Evolutionary conservation across 257 asterid genomes (phyloP), one percentile per base, ranked within the genome.

Genomic region (Salvia miltiorrhiza): DNA sequence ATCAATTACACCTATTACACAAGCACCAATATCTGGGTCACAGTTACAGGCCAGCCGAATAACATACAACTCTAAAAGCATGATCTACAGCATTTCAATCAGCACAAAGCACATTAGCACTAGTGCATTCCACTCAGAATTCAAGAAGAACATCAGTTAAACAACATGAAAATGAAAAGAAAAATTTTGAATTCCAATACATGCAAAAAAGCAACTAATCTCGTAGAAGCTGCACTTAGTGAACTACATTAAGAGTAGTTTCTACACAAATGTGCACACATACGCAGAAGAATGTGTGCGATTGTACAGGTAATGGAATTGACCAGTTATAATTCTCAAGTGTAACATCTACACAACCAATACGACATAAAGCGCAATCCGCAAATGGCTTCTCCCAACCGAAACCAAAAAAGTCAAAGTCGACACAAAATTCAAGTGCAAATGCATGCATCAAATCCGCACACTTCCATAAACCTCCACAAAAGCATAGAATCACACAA

Each of bases 391-490:
- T 17, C 71, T 21, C 13, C 12, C 64, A 52, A 47, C 65, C 64
- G 45, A 59, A 71, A n/a, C 41, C 26, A 40, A 26, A 55, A 65
- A 40, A 45, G 56, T 64, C 75, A 75, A 55, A 65, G 77, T 43
- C 76, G 57, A 47, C 16, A 58, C 48, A 67, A 39, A 81, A 69
- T 49, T 48, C 56, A 47, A 67, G 71, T 30, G 67, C 77, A 50
- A 75, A 41, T 73, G 73, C 82, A 65, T 75, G 77, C 78, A 60
- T 56, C 77, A 30, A n/a, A 69, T 61, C 32, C 33, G 49, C 77
- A 76, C 64, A 55, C 69, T 32, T 63, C 44, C 72, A 48, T 9
- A 45, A 61, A 55, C 70, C 52, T 70, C 48, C 53, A 28, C 26
- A 53, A 52, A 33, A 65, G n/a, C n/a, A n/a, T n/a, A n/a, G n/a